Evolutionary conservation across 768 basidiomycete genomes (phyloP).

Genomic region (Sporobolomyces pararoseus): DNA sequence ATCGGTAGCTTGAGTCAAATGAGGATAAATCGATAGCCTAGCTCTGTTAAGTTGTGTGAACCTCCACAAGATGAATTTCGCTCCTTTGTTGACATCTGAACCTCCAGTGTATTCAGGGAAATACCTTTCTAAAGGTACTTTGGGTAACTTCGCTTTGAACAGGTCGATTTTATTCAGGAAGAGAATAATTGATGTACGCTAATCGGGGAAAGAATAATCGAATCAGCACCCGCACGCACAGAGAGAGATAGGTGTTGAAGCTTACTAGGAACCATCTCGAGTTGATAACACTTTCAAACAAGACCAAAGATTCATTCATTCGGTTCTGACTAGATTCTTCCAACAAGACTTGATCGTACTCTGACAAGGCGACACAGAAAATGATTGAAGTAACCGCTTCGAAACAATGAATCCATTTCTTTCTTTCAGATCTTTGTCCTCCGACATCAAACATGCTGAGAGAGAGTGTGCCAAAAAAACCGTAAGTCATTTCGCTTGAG

Average conservation of each 20-base stretch:
- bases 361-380: slow-evolving; percentile 69
- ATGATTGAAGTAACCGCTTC: slow-evolving; percentile 77
- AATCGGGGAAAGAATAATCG: not conserved
- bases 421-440: slow-evolving; percentile 73
- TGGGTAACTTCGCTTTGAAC: slow-evolving; percentile 69
- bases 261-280: slow-evolving; percentile 65
- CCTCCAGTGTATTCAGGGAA: slow-evolving; percentile 54
- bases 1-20: slow-evolving; percentile 68
- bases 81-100: slow-evolving; percentile 53
- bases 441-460: slow-evolving; percentile 73
- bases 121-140: slow-evolving; percentile 54
- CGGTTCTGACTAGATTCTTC: slow-evolving; percentile 66
- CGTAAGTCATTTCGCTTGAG: no score
- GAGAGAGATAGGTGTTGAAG: not conserved
- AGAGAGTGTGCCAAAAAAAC: no score
- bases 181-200: slow-evolving; percentile 59
- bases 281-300: slow-evolving; percentile 75
- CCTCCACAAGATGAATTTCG: slow-evolving; percentile 72
- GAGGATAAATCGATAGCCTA: slow-evolving; percentile 73
- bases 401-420: slow-evolving; percentile 77
- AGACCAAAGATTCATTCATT: slow-evolving; percentile 67
- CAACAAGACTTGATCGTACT: slow-evolving; percentile 69
- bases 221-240: no score
- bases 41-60: slow-evolving; percentile 74
- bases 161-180: slow-evolving; percentile 72